Percentiles rank a stretch among this genome's conserved stretches.
These are phyloP conservation scores for Pisolithus orientalis DNA, from an alignment of 768 basidiomycete species.

Conservation along the genomic window DNA sequence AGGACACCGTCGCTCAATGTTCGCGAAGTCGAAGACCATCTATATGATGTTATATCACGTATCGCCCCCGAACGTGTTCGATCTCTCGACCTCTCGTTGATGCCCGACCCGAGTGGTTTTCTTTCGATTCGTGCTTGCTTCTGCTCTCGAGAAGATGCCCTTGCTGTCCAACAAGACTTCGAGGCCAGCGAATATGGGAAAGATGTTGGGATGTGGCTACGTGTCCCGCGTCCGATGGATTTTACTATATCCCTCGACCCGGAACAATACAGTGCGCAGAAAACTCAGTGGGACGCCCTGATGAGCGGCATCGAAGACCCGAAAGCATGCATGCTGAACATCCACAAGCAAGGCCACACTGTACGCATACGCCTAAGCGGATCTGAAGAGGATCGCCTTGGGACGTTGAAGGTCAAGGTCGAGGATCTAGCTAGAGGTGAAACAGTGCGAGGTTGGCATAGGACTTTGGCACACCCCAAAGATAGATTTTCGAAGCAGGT, in stretches of 20 bases:
- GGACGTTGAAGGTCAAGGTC: slow-evolving; percentile 53
- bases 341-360: slow-evolving; percentile 19
- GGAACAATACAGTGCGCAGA: slow-evolving; percentile 48
- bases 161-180: slow-evolving; percentile 33
- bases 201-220: slow-evolving; percentile 29
- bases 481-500: slow-evolving; percentile 33
- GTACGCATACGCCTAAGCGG: slow-evolving; percentile 42
- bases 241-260: slow-evolving; percentile 44
- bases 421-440: slow-evolving; percentile 50
- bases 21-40: slow-evolving; percentile 10
- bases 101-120: slow-evolving; percentile 24
- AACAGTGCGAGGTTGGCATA: slow-evolving; percentile 47
- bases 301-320: slow-evolving; percentile 29
- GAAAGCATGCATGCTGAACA: slow-evolving; percentile 29
- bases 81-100: slow-evolving; percentile 9
- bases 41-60: slow-evolving; percentile 21
- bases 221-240: slow-evolving; percentile 42
- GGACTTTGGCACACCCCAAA: slow-evolving; percentile 25
- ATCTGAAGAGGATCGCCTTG: slow-evolving; percentile 45
- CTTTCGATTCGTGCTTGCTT: slow-evolving; percentile 40
- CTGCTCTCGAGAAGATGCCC: slow-evolving; percentile 42
- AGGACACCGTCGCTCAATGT: slow-evolving; percentile 17
- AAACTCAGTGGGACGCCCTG: slow-evolving; percentile 42
- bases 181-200: slow-evolving; percentile 28
- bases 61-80: slow-evolving; percentile 12